Evolutionary conservation across 192 early-diverging fungal species (phyloP), one percentile per base, ranked within the genome.

Genomic region (Phlyctochytrium bullatum): DNA sequence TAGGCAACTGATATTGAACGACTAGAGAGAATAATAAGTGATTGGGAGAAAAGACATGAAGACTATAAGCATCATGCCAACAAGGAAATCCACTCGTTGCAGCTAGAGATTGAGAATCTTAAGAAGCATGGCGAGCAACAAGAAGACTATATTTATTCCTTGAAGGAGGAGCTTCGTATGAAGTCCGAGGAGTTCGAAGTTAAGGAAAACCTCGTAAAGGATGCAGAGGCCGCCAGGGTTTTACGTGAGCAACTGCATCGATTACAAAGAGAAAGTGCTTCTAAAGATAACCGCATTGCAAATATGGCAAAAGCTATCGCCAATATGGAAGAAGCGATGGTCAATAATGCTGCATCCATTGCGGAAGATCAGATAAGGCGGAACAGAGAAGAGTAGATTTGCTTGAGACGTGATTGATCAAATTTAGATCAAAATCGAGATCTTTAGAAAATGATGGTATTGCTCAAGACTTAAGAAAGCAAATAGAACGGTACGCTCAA

Each of bases 301-400:
- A 74, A 70, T 27, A 62, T 76, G 32, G 36, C 29, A 47, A 72
- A 72, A 50, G 68, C 65, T 0, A 76, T 81, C 30, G 35, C 66
- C 17, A 64, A 78, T 33, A 23, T 81, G 6, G 56, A 72, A 40
- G 52, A 40, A 23, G 34, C 64, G 36, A 40, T 78, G 34, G 27
- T 76, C 0, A 29, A 71, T 23, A 57, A 47, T 2, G 69, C 74
- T 1, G 74, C 78, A 63, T 36, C 65, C 24, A 47, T 58, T 16
- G 73, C 73, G 28, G 58, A 68, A 52, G 50, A 30, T 20, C 31
- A 67, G 2, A 68, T 76, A 27, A 34, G 50, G n/a, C 35, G 58
- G 3, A 64, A 63, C 23, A 34, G 69, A 25, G 67, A 65, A 25
- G 47, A 59, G 50, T 60, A 31, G 2, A 68, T 66, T 52, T 12